Conservation (phyloP, 1,139 yeast species). For the Geotrichum klebahnii region DNA sequence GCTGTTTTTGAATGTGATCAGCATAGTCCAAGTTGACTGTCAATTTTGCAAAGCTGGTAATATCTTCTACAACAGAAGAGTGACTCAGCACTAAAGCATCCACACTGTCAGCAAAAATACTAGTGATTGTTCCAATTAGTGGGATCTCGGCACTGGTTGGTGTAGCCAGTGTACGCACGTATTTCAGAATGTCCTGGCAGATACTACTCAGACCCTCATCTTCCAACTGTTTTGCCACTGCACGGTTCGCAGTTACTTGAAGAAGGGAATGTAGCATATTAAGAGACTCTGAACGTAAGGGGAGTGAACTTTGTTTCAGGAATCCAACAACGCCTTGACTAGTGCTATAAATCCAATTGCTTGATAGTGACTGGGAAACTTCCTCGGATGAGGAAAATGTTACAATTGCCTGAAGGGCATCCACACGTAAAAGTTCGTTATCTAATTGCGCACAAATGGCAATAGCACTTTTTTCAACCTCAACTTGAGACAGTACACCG, state of each 20-base stretch:
- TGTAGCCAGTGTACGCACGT: background rate
- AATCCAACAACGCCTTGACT: slow-evolving; percentile 25
- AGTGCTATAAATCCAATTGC: slow-evolving; percentile 27
- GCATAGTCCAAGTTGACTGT: slow-evolving; percentile 8
- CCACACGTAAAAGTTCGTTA: slow-evolving; percentile 35
- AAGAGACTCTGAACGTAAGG: slow-evolving; percentile 32
- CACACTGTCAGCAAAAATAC: slow-evolving; percentile 11
- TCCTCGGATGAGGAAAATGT: slow-evolving; percentile 22
- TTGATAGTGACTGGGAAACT: slow-evolving; percentile 1
- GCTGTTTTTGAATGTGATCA: slow-evolving; percentile 1
- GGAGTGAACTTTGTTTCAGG: slow-evolving; percentile 30
- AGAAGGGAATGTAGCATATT: slow-evolving; percentile 29
- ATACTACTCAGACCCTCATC: background rate
- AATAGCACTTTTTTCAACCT: slow-evolving; percentile 23
- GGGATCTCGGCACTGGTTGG: slow-evolving; percentile 10
- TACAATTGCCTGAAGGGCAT: slow-evolving; percentile 32
- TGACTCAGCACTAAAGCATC: background rate
- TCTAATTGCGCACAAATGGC: slow-evolving; percentile 30
- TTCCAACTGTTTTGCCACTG: background rate
- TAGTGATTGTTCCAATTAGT: slow-evolving; percentile 7
- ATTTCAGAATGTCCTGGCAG: background rate
- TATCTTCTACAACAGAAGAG: background rate
- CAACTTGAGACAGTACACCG: slow-evolving; percentile 25
- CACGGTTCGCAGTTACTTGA: slow-evolving; percentile 9
- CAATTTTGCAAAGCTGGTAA: slow-evolving; percentile 10